Base-by-base conservation (phyloP, 2,329 filamentous ascomycete genomes). In the Coniella vitis region DNA sequence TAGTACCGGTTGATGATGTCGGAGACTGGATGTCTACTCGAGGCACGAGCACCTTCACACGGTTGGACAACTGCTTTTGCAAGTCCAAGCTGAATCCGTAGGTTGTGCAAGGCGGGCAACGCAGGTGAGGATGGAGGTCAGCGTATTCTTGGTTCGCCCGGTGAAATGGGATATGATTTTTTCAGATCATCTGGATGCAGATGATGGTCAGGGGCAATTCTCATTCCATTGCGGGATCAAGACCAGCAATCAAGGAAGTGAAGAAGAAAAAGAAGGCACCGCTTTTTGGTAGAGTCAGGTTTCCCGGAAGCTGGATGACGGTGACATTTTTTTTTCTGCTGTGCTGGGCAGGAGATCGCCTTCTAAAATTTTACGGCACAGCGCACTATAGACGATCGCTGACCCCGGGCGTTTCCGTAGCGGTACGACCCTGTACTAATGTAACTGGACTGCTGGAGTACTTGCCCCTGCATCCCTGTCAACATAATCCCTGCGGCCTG, bases 1-100 rank as follows among this genome's bases (percentile, higher is more conserved):
- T 62, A 60, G 57, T 58, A 60, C 50, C 56, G 50, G 37, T 39
- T 14, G 41, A 17, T 13, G 19, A 17, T 13, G 19, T 36, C 37
- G 34, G 31, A 2, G 36, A 38, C 25, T 40, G 47, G 38, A 31
- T 38, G 9, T 38, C 35, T 44, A 17, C 17, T 43, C 19, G 19
- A 31, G 21, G 35, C 34, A 42, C 34, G 31, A 34, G 44, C 44
- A 41, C 45, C 40, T 40, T 37, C 4, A 41, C 25, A 32, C 38
- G 10, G 10, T 10, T 29, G 25, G 25, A 29, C 5, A 10, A 29
- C 25, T 5, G 25, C 10, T 10, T 29, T 29, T 29, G 25, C 25
- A 10, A 29, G 25, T 29, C 25, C 5, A 10, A 5, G 5, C 5
- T 10, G 25, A 29, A 10, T 5, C 10, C 25, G 25, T 29, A 10